These are phyloP conservation scores for Aspergillus tanneri DNA, from an alignment of 2,329 filamentous ascomycete genomes.

Conservation along the genomic window DNA sequence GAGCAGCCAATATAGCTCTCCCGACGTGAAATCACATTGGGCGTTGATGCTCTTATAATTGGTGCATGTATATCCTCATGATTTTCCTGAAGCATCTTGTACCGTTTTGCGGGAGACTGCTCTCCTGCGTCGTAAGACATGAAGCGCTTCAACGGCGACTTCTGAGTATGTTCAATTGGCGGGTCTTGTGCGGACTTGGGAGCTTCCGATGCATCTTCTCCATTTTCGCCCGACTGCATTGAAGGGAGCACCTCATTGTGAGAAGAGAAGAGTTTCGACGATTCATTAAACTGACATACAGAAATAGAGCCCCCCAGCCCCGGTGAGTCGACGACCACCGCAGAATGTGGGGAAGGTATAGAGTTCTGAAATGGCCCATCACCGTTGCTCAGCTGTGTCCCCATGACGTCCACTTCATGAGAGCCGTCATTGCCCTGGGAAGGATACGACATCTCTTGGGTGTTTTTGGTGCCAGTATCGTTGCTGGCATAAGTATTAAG, in stretches of 20 bases:
- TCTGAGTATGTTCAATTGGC: constrained; percentile 5
- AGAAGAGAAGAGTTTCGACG: constrained; percentile 22
- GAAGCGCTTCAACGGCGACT: constrained; percentile 15
- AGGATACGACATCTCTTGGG: constrained; percentile 16
- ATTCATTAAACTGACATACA: constrained; percentile 13
- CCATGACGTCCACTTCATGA: constrained; percentile 18
- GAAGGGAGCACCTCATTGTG: constrained; percentile 19
- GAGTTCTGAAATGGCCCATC: constrained; percentile 17
- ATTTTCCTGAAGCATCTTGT: background rate
- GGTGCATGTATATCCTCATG: too few species aligned
- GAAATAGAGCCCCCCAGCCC: constrained; percentile 14
- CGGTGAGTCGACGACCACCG: constrained; percentile 27
- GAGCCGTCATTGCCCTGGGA: constrained; percentile 7
- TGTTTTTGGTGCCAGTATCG: constrained; percentile 18
- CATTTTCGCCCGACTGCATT: constrained; percentile 11
- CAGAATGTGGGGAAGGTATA: constrained; percentile 18
- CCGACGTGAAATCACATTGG: constrained; percentile 21
- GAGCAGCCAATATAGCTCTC: constrained; percentile 23
- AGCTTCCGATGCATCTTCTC: background rate
- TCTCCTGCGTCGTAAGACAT: constrained; percentile 14
- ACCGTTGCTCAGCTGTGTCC: constrained; percentile 24
- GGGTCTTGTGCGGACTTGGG: constrained; percentile 5
- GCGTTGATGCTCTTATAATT: constrained; percentile 4
- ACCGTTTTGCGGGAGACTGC: constrained; percentile 17
- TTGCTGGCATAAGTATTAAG: constrained; percentile 33